Conservation (phyloP, 352 stramenopile species). For the Pythium coloratum region DNA sequence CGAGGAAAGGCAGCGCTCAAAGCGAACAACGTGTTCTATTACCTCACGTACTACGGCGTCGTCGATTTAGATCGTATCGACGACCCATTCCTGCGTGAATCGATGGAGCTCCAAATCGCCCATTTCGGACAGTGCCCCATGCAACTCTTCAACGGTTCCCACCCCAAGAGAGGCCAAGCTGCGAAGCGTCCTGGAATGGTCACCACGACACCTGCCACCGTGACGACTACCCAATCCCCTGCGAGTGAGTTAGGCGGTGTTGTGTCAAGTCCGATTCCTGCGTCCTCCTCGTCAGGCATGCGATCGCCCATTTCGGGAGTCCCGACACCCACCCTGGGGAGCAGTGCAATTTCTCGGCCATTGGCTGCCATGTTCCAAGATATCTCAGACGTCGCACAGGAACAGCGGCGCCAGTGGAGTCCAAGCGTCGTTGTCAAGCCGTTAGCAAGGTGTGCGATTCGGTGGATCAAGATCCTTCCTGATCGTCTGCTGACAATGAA, state of each 20-base stretch:
- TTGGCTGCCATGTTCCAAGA: conserved; percentile 72
- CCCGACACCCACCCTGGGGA: background rate
- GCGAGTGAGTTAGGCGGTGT: conserved; percentile 11
- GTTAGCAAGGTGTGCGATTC: conserved; percentile 52
- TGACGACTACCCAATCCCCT: conserved; percentile 17
- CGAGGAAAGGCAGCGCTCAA: conserved; percentile 91
- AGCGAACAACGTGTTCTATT: conserved; percentile 97
- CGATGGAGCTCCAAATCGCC: conserved; percentile 97
- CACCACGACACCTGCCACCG: conserved; percentile 26
- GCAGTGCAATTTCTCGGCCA: conserved; percentile 31
- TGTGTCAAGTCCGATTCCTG: background rate
- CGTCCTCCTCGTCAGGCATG: conserved; percentile 7
- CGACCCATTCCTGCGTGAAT: conserved; percentile 91
- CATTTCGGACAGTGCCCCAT: conserved; percentile 99
- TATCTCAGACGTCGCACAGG: conserved; percentile 46
- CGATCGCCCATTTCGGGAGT: conserved; percentile 15
- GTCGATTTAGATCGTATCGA: conserved; percentile 98
- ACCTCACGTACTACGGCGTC: conserved; percentile 91
- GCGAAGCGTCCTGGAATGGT: background rate
- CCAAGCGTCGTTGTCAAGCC: conserved; percentile 58
- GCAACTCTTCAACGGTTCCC: conserved; percentile 88
- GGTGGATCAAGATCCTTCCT: conserved; percentile 69
- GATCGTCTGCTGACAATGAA: conserved; percentile 83
- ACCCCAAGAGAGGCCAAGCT: conserved; percentile 55
- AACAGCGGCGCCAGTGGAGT: conserved; percentile 61